Evolutionary conservation across 345 rosid species (phyloP).

Genomic region (Eucalyptus pauciflora): DNA sequence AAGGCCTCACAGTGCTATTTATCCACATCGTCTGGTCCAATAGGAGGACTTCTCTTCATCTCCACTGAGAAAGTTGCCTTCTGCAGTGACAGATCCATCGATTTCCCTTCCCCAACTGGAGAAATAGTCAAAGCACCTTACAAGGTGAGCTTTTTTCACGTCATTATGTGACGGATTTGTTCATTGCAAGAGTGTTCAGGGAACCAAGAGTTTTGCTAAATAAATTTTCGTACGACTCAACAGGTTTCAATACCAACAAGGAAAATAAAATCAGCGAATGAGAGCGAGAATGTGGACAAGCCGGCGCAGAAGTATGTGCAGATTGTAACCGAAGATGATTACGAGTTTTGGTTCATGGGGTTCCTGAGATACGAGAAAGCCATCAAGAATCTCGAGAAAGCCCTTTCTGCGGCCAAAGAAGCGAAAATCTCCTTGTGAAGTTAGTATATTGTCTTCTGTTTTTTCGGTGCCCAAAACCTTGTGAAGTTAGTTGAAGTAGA

Average conservation of each 20-base stretch:
- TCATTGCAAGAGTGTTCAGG: not conserved
- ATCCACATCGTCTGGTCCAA: slow-evolving; percentile 30
- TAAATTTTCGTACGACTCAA: not conserved
- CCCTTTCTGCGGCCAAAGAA: slow-evolving; percentile 4
- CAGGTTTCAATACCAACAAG: slow-evolving; percentile 26
- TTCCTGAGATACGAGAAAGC: slow-evolving; percentile 29
- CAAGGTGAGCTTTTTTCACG: slow-evolving; percentile 5
- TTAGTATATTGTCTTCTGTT: not conserved
- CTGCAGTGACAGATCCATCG: slow-evolving; percentile 18
- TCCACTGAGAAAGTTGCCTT: slow-evolving; percentile 24
- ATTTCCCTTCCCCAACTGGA: slow-evolving; percentile 2
- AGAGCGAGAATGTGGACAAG: slow-evolving; percentile 16
- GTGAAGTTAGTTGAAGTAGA: not conserved
- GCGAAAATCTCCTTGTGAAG: not conserved
- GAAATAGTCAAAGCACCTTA: slow-evolving; percentile 1
- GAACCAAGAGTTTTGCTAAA: not conserved
- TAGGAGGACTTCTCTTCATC: slow-evolving; percentile 32
- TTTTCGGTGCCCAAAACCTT: not conserved
- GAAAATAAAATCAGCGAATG: slow-evolving; percentile 6
- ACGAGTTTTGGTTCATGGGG: slow-evolving; percentile 33
- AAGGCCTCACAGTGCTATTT: slow-evolving; percentile 42
- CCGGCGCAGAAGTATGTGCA: slow-evolving; percentile 20
- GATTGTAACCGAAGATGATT: slow-evolving; percentile 17
- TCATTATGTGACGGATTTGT: not conserved
- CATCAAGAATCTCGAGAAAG: slow-evolving; percentile 13